phyloP scores from a whole-genome alignment of 169 alveolate species.

The Cryptosporidium andersoni region DNA sequence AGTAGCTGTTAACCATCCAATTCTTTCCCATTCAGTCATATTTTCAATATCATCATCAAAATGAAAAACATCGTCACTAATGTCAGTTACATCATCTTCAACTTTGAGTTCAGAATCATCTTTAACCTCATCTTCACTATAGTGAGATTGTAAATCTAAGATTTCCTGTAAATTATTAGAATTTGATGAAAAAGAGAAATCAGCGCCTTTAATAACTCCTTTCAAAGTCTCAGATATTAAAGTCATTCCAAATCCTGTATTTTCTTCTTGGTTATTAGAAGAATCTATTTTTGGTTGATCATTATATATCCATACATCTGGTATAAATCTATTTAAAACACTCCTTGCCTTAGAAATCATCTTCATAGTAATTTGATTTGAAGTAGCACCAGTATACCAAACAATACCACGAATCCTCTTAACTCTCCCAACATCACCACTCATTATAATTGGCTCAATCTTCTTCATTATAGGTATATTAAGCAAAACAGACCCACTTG shows the following conservation, averaged over 20 bases:
- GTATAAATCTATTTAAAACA: conserved; percentile 84
- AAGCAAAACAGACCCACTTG: conserved; percentile 82
- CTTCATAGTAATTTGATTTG: conserved; percentile 78
- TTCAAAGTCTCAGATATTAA: conserved; percentile 87
- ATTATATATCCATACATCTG: conserved; percentile 89
- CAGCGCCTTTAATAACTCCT: conserved; percentile 72
- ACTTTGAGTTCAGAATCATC: conserved; percentile 5
- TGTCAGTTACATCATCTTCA: conserved; percentile 3
- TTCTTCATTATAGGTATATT: conserved; percentile 76
- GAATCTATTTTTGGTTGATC: conserved; percentile 78
- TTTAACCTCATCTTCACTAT: neutral
- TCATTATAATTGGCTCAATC: conserved; percentile 79
- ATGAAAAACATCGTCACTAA: conserved; percentile 1
- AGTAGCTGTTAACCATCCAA: conserved; percentile 73
- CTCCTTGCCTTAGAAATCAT: conserved; percentile 83
- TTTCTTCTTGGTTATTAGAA: conserved; percentile 68
- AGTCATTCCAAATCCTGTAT: conserved; percentile 85
- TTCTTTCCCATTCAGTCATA: conserved; percentile 56
- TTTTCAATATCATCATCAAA: neutral
- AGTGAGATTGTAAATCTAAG: neutral
- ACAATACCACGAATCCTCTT: conserved; percentile 88
- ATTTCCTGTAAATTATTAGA: conserved; percentile 13
- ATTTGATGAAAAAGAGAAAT: conserved; percentile 14
- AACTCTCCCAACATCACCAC: conserved; percentile 80
- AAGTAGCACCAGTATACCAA: conserved; percentile 78